Evolutionary conservation across 2,329 filamentous ascomycete species (phyloP), one percentile per base, ranked within the genome.

Genomic region (Clonostachys chloroleuca): DNA sequence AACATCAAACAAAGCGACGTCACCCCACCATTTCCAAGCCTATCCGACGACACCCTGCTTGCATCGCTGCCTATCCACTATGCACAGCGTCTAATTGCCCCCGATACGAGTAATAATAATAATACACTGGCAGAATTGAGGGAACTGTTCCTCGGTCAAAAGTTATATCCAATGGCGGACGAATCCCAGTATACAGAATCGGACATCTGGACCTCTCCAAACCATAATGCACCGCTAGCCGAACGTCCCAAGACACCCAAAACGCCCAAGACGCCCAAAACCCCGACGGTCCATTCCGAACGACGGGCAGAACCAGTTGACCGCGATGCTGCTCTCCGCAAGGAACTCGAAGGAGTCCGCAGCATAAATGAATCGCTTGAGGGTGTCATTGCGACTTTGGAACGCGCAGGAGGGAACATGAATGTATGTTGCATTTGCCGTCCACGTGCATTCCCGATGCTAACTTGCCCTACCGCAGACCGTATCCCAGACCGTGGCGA

Each of bases 361-460:
- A 86, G 86, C 56, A 88, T 97, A 62, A 99, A 99, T 67, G 79
- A 84, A 56, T 86, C 91, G 39, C 89, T 99, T 50, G 90, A 96
- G 63, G 81, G 81, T 18, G 82, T 92, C 30, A 78, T 91, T 24
- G 77, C 78, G 34, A 89, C 85, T 40, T 71, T 94, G 18, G 81
- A 87, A 55, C 81, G 82, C 52, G 84, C 87, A 20, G 86, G 83
- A 59, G 80, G 77, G 47, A 92, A 92, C 65, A 94, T 94, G 88
- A 75, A 82, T 58, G 86, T 88, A 71, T 45, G 57, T 50, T 43
- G 17, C n/a, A 16, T 35, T n/a, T n/a, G 13, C 20, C 33, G n/a
- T 40, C 43, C 36, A 8, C 14, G 40, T n/a, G 41, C 46, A 18
- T 35, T 47, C 14, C 44, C 37, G 43, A 49, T 44, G 42, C 56